Base-by-base conservation (phyloP, 345 rosid species). In the Xanthoceras sorbifolium region DNA sequence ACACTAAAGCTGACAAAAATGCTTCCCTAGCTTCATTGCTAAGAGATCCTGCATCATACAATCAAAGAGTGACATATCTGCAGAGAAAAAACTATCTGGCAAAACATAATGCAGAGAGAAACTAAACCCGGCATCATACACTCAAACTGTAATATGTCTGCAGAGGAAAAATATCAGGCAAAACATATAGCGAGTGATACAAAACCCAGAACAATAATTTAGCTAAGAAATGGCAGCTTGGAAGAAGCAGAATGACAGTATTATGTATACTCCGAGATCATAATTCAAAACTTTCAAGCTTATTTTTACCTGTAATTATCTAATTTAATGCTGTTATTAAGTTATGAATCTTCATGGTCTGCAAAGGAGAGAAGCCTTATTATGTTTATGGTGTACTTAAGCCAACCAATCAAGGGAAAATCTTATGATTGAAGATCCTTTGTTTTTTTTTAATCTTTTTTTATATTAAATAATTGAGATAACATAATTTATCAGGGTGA, bases 1-100 rank as follows among this genome's bases (percentile, higher is more conserved):
- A 89, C 68, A 91, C 93, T 79, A 96, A 83, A 23, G 93, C 97
- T 17, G 97, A 88, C 72, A 96, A 92, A 81, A 96, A 96, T 4
- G 86, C 89, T 85, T 90, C 89, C 82, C 95, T 90, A 36, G 99
- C 97, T 90, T 96, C 98, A 78, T 94, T 93, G 72, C 89, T 93
- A 69, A 96, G 89, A 73, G 93, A 79, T 84, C 99, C 98, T 94
- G 88, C 89, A 80, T 5, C 62, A 68, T 20, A 68, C 52, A 77
- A 63, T 32, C 55, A 63, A 71, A 54, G 40, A 11, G 64, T 14
- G 44, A 17, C 63, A n/a, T 18, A 25, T 63, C 25, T 3, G 26
- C 20, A 60, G 36, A 72, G 25, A 50, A 57, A 63, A 5, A 14
- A 48, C 12, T 11, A 76, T 11, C 48, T 75, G 32, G 38, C 5